A percentile compares a stretch with the other conserved stretches of the same genome.
Evolutionary conservation across 352 stramenopile species (phyloP).

Genomic region (Globisporangium canariense): DNA sequence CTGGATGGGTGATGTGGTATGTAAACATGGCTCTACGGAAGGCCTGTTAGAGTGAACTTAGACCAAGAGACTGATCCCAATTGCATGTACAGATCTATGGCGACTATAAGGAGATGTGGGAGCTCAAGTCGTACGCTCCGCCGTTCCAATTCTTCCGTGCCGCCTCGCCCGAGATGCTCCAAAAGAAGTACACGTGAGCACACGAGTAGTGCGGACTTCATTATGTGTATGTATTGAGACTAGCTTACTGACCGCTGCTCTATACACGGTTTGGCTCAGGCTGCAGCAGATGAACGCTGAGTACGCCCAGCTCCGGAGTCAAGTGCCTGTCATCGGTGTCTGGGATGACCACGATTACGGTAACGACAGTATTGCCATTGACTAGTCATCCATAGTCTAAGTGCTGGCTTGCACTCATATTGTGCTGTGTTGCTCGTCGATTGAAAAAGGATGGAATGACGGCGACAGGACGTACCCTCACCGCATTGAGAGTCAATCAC

Average conservation of each 20-base stretch:
- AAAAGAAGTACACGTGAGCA: slow-evolving; percentile 54
- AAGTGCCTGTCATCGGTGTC: slow-evolving; percentile 67
- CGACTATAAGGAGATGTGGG: slow-evolving; percentile 54
- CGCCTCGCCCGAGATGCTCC: slow-evolving; percentile 40
- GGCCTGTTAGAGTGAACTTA: neutral
- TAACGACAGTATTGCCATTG: slow-evolving; percentile 17
- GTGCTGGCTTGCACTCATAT: neutral
- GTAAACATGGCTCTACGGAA: neutral
- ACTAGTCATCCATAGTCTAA: neutral
- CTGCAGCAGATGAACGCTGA: slow-evolving; percentile 51
- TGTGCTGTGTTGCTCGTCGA: neutral
- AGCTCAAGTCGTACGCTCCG: slow-evolving; percentile 34
- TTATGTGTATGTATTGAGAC: neutral
- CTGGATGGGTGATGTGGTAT: slow-evolving; percentile 84
- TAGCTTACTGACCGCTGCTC: too few relatives aligned
- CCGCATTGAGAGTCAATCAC: slow-evolving; percentile 65
- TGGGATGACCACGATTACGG: slow-evolving; percentile 90
- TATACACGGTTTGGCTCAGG: slow-evolving; percentile 21
- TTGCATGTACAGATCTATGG: slow-evolving; percentile 55
- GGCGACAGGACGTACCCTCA: slow-evolving; percentile 67
- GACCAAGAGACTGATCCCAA: neutral
- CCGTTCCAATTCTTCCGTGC: slow-evolving; percentile 55
- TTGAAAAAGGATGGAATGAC: slow-evolving; percentile 46
- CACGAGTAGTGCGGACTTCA: neutral
- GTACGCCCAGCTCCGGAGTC: slow-evolving; percentile 49